These are phyloP conservation scores for Stemphylium lycopersici DNA, from an alignment of 2,329 filamentous ascomycete genomes.

Conservation along the genomic window DNA sequence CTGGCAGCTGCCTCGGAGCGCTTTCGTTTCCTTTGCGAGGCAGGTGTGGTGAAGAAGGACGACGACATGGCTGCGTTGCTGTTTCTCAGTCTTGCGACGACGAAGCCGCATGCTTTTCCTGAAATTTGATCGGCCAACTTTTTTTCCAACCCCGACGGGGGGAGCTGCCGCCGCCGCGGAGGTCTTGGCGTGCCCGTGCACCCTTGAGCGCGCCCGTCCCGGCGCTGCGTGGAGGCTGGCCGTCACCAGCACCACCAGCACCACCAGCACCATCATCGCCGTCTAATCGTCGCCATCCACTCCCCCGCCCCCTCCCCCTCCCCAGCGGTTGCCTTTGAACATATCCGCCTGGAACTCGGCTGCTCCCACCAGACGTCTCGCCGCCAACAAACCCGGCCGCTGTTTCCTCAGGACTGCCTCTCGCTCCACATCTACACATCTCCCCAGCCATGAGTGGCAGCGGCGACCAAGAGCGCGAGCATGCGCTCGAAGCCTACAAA, in stretches of 20 bases:
- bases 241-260: not conserved
- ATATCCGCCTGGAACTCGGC: not conserved
- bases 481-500: slow-evolving; percentile 61
- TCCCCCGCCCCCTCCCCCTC: too few relatives aligned
- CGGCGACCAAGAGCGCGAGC: slow-evolving; percentile 57
- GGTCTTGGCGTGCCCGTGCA: slow-evolving; percentile 12
- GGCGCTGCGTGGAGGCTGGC: not conserved
- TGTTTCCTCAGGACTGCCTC: slow-evolving; percentile 1
- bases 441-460: slow-evolving; percentile 43
- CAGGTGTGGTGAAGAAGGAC: slow-evolving; percentile 92
- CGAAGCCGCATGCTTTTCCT: not conserved
- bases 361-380: not conserved
- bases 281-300: not conserved
- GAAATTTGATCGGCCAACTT: slow-evolving; percentile 37
- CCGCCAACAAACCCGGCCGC: not conserved
- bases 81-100: slow-evolving; percentile 10
- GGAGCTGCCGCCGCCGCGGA: slow-evolving; percentile 12
- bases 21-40: slow-evolving; percentile 90
- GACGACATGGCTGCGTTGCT: slow-evolving; percentile 64
- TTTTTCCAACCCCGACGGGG: slow-evolving; percentile 38
- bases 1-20: slow-evolving; percentile 60
- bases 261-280: not conserved
- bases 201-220: slow-evolving; percentile 2
- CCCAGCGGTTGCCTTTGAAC: not conserved
- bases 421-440: slow-evolving; percentile 7